Percentiles rank a stretch among this genome's conserved stretches.
Evolutionary conservation across 441 rosid species (phyloP).

Genomic region (Pelargonium fulgidum): DNA sequence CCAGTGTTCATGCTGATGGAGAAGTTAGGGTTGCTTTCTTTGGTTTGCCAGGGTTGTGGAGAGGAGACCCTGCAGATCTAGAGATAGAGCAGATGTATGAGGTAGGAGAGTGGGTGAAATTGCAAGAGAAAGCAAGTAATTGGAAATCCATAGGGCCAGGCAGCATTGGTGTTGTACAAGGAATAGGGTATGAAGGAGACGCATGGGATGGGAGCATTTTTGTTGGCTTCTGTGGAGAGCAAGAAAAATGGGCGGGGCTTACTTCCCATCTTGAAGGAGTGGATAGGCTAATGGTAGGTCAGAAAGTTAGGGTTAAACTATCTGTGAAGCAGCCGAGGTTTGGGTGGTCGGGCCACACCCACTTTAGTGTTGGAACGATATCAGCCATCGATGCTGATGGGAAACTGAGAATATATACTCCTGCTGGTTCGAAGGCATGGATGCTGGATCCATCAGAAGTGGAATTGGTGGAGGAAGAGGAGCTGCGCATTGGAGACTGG

Average conservation of each 20-base stretch:
- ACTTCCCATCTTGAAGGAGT: conserved; percentile 63
- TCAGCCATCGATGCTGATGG: conserved; percentile 93
- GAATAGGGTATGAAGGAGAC: conserved; percentile 74
- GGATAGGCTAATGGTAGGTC: conserved; percentile 57
- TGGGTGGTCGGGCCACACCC: conserved; percentile 92
- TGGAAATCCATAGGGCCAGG: conserved; percentile 89
- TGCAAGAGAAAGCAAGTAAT: conserved; percentile 43
- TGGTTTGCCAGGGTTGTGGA: conserved; percentile 84
- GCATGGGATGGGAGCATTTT: conserved; percentile 76
- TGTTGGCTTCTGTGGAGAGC: conserved; percentile 89
- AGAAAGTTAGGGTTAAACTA: conserved; percentile 65
- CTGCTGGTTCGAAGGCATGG: conserved; percentile 87
- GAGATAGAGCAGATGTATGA: conserved; percentile 70
- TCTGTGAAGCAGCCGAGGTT: conserved; percentile 88
- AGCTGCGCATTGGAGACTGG: conserved; percentile 83
- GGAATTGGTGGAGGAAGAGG: conserved; percentile 74
- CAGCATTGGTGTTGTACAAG: conserved; percentile 79
- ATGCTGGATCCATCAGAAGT: conserved; percentile 96
- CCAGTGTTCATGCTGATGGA: conserved; percentile 88
- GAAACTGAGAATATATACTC: conserved; percentile 85
- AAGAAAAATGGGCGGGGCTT: conserved; percentile 86
- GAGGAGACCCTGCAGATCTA: conserved; percentile 90
- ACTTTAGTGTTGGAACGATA: conserved; percentile 68
- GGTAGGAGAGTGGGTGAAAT: conserved; percentile 94
- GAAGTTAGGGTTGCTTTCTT: conserved; percentile 83